Conservation (phyloP, 2,329 filamentous ascomycete genomes). For the Ophiostoma pallidulum region DNA sequence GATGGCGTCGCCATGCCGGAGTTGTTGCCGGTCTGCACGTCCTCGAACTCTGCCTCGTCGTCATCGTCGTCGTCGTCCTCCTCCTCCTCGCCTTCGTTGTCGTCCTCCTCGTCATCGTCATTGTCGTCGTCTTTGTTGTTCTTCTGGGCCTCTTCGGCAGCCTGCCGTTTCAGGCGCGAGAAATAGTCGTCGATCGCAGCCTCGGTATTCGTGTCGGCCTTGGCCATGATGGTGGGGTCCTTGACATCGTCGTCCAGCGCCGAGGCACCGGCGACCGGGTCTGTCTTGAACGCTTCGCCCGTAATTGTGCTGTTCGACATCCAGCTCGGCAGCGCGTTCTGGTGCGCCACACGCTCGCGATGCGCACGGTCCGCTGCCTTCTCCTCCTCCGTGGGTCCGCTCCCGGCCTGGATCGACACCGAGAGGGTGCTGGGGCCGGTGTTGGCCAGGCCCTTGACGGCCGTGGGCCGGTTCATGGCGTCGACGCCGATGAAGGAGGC, state of each 20-base stretch:
- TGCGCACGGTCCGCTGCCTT: slow-evolving; percentile 54
- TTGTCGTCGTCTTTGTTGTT: slow-evolving; percentile 38
- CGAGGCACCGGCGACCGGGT: slow-evolving; percentile 21
- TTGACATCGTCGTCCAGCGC: slow-evolving; percentile 36
- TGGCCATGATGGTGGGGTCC: slow-evolving; percentile 31
- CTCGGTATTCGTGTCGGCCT: slow-evolving; percentile 40
- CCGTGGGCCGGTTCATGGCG: slow-evolving; percentile 48
- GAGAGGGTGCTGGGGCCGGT: slow-evolving; percentile 59
- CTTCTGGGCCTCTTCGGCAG: slow-evolving; percentile 41
- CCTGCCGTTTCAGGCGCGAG: slow-evolving; percentile 54
- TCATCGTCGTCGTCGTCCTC: slow-evolving; percentile 41
- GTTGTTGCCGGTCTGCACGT: slow-evolving; percentile 29
- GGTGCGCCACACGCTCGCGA: slow-evolving; percentile 55
- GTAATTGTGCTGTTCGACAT: slow-evolving; percentile 62
- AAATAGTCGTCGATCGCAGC: slow-evolving; percentile 59
- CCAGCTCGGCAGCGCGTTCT: slow-evolving; percentile 63
- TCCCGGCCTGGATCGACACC: slow-evolving; percentile 57
- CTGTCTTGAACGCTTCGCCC: slow-evolving; percentile 47
- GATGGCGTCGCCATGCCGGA: slow-evolving; percentile 25
- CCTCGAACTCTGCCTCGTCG: too few species aligned
- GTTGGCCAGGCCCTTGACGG: slow-evolving; percentile 59
- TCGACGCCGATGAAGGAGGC: slow-evolving; percentile 51
- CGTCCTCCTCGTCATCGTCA: slow-evolving; percentile 33
- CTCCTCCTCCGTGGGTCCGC: slow-evolving; percentile 58
- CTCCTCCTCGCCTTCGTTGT: slow-evolving; percentile 30